A percentile compares a stretch with the other conserved stretches of the same genome.
phyloP scores from a whole-genome alignment of 2,329 filamentous ascomycete genomes.

The Leptographium lundbergii region DNA sequence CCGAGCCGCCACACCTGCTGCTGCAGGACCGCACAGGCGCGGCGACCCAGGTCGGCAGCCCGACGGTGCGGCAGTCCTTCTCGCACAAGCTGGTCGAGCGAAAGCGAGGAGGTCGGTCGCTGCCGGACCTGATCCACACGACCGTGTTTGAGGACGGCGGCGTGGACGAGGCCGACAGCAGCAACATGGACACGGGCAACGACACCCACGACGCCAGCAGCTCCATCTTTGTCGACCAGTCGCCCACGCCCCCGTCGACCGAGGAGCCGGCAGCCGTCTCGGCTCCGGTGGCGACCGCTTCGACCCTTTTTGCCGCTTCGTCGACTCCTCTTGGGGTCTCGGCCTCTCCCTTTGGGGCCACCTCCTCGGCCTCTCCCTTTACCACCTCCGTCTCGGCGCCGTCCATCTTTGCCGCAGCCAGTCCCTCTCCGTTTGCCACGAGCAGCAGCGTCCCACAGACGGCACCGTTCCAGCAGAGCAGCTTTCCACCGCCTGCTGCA shows the following conservation, averaged over 20 bases:
- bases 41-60: constrained; percentile 27
- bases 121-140: constrained; percentile 43
- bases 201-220: no score
- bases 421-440: background rate
- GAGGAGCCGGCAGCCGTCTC: background rate
- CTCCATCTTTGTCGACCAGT: constrained; percentile 9
- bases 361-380: no score
- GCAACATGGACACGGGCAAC: background rate
- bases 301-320: background rate
- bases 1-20: constrained; percentile 26
- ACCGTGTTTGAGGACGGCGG: constrained; percentile 34
- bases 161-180: background rate
- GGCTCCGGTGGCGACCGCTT: background rate
- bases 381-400: background rate
- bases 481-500: background rate
- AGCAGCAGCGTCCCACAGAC: background rate
- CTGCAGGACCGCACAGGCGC: constrained; percentile 28
- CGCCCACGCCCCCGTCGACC: background rate
- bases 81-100: constrained; percentile 45
- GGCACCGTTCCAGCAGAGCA: background rate
- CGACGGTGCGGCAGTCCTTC: constrained; percentile 40
- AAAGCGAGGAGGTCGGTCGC: constrained; percentile 39
- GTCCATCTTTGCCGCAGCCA: background rate
- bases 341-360: background rate
- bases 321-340: background rate